These are phyloP conservation scores for Chytriomyces hyalinus DNA, from an alignment of 192 early-diverging fungal species.

Conservation along the genomic window DNA sequence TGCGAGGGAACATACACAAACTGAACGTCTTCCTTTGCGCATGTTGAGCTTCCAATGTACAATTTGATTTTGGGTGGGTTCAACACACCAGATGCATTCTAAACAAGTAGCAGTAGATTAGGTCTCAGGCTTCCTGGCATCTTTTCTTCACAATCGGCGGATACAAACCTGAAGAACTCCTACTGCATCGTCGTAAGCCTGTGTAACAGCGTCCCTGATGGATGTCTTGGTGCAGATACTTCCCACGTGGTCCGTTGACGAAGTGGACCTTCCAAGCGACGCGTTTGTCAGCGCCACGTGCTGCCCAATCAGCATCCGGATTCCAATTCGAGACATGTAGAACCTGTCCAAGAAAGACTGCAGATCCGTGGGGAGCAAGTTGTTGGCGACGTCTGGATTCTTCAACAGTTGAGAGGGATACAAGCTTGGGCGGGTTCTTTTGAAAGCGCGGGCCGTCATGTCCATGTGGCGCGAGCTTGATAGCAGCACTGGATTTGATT, in stretches of 20 bases:
- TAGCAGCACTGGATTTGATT: slow-evolving; percentile 33
- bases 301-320: slow-evolving; percentile 92
- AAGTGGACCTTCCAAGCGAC: slow-evolving; percentile 19
- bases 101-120: slow-evolving; percentile 40
- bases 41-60: slow-evolving; percentile 35
- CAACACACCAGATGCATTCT: slow-evolving; percentile 84
- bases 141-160: not conserved
- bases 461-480: not conserved
- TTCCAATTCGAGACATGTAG: slow-evolving; percentile 97
- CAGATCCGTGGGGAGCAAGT: slow-evolving; percentile 66
- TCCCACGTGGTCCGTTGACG: slow-evolving; percentile 77
- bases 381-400: not conserved
- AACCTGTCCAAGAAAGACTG: slow-evolving; percentile 94
- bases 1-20: slow-evolving; percentile 97
- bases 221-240: slow-evolving; percentile 91
- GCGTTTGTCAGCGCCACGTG: slow-evolving; percentile 48
- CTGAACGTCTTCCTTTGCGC: slow-evolving; percentile 63
- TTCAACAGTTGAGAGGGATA: slow-evolving; percentile 12
- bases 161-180: slow-evolving; percentile 62
- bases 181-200: slow-evolving; percentile 88
- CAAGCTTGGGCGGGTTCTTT: slow-evolving; percentile 9
- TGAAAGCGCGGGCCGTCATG: not conserved
- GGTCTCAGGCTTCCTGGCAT: not conserved
- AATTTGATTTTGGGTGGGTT: slow-evolving; percentile 73
- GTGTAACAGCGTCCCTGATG: slow-evolving; percentile 78